Evolutionary conservation across 257 asterid species (phyloP).

Genomic region (Thymus quinquecostatus): DNA sequence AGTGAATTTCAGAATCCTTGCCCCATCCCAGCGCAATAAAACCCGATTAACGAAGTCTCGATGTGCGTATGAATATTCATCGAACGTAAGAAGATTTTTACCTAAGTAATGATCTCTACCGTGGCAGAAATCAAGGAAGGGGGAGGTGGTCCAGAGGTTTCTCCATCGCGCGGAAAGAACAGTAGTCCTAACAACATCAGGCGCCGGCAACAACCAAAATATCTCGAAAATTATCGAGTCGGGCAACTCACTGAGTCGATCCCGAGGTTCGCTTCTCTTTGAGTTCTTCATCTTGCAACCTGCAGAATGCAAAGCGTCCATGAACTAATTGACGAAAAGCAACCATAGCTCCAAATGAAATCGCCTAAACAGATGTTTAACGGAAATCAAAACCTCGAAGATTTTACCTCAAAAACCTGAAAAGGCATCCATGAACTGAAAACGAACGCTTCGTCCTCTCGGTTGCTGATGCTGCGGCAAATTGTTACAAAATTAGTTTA

Average conservation of each 20-base stretch:
- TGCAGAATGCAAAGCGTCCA: background rate
- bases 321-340: no score
- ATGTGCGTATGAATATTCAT: background rate
- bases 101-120: no score
- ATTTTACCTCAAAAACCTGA: background rate
- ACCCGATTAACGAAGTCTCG: background rate
- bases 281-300: background rate
- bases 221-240: background rate
- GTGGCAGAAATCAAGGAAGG: background rate
- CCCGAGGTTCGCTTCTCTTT: background rate
- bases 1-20: background rate
- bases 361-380: no score
- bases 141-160: background rate
- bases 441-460: no score
- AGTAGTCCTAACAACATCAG: background rate
- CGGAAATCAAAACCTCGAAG: background rate
- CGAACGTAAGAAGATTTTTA: background rate
- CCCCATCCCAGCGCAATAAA: background rate
- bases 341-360: no score
- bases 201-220: background rate
- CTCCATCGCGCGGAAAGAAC: constrained; percentile 3
- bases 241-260: no score
- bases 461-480: no score
- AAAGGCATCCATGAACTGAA: no score
- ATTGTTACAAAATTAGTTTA: no score